Evolutionary conservation across 805 yeast species (phyloP).

Genomic region (Ogataea dorogensis): DNA sequence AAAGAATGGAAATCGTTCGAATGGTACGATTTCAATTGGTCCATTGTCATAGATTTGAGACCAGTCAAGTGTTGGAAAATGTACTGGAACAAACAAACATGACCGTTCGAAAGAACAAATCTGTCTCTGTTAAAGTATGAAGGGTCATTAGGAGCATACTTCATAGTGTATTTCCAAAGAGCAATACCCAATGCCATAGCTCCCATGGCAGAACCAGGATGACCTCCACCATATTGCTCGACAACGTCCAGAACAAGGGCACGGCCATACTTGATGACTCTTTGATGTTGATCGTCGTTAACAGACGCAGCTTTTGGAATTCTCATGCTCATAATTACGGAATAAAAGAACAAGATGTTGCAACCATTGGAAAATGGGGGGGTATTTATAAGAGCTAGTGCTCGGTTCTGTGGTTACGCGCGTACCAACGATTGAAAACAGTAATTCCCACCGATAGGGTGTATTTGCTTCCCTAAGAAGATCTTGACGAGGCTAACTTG

Average conservation of each 20-base stretch:
- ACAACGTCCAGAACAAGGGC: constrained; percentile 36
- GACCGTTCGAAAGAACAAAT: constrained; percentile 94
- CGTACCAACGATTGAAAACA: constrained; percentile 1
- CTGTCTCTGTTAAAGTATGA: constrained; percentile 93
- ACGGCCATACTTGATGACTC: constrained; percentile 34
- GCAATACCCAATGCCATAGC: constrained; percentile 94
- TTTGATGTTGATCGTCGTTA: constrained; percentile 29
- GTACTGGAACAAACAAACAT: constrained; percentile 89
- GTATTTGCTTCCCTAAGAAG: not conserved
- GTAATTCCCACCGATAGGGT: constrained; percentile 5
- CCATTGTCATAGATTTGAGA: constrained; percentile 66
- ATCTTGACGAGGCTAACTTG: constrained; percentile 8
- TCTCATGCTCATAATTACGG: constrained; percentile 21
- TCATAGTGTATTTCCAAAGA: constrained; percentile 70
- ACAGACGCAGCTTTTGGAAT: constrained; percentile 27
- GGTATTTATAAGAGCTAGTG: constrained; percentile 14
- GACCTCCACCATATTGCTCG: constrained; percentile 57
- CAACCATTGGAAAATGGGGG: constrained; percentile 1
- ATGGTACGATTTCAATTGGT: constrained; percentile 78
- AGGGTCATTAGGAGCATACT: constrained; percentile 87
- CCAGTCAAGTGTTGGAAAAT: constrained; percentile 84
- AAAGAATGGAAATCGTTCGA: constrained; percentile 78
- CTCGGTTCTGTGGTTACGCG: constrained; percentile 1
- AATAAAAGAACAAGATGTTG: not conserved
- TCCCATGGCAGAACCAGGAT: constrained; percentile 99